A percentile compares a stretch with the other conserved stretches of the same genome.
phyloP scores from a whole-genome alignment of 257 asterid species.

The Thymus quinquecostatus region DNA sequence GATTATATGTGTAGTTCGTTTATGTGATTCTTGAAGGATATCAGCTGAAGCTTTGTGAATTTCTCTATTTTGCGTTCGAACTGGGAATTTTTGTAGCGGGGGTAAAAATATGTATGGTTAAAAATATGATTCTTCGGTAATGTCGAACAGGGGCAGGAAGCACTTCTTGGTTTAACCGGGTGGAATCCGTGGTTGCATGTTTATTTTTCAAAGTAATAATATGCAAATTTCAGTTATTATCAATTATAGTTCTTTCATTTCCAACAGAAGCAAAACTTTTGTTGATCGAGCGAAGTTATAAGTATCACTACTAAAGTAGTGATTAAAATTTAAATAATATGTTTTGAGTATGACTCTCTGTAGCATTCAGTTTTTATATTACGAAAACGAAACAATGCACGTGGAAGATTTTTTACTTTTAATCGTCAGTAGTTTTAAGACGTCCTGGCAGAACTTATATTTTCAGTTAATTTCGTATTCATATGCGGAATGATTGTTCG shows the following conservation, averaged over 20 bases:
- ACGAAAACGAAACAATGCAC: background rate
- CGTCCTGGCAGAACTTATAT: background rate
- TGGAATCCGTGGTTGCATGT: conserved; percentile 2
- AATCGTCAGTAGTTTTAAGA: background rate
- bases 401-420: background rate
- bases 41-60: background rate
- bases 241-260: background rate
- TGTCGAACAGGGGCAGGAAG: background rate
- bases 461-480: background rate
- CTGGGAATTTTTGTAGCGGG: background rate
- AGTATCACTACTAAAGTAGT: background rate
- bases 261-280: background rate
- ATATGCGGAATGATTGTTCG: background rate
- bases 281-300: background rate
- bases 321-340: background rate
- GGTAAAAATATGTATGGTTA: background rate
- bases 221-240: background rate
- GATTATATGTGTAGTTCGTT: background rate
- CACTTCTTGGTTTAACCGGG: conserved; percentile 10
- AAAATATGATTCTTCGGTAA: background rate
- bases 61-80: background rate
- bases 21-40: background rate
- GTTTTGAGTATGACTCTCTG: background rate
- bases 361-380: background rate
- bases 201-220: background rate